A percentile compares a stretch with the other conserved stretches of the same genome.
Evolutionary conservation across 2,329 filamentous ascomycete genomes (phyloP).

Genomic region (Aspergillus persii): DNA sequence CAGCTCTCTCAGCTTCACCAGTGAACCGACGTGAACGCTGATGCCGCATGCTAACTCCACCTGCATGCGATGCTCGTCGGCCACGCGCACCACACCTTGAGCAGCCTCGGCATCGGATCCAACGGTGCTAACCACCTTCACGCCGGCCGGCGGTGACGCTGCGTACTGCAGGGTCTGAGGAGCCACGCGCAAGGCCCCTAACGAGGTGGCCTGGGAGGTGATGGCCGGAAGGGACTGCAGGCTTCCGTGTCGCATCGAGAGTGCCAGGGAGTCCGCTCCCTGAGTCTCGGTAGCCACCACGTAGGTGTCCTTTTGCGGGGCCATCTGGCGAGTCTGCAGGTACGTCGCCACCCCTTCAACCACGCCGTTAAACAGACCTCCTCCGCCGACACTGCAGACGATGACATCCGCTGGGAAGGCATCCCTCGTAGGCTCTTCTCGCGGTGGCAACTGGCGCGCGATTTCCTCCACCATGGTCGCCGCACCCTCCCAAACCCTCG

Average conservation of each 20-base stretch:
- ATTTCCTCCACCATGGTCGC: slow-evolving; percentile 38
- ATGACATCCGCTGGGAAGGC: slow-evolving; percentile 60
- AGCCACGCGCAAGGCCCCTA: slow-evolving; percentile 67
- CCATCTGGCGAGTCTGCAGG: slow-evolving; percentile 18
- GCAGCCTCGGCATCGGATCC: slow-evolving; percentile 74
- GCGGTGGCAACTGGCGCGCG: slow-evolving; percentile 30
- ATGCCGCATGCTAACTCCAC: slow-evolving; percentile 84
- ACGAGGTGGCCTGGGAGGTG: slow-evolving; percentile 67
- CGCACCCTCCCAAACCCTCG: slow-evolving; percentile 36
- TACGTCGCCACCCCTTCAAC: slow-evolving; percentile 57
- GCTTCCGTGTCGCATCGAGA: slow-evolving; percentile 52
- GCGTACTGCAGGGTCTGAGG: slow-evolving; percentile 63
- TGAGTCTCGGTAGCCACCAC: slow-evolving; percentile 71
- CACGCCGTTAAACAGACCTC: slow-evolving; percentile 72
- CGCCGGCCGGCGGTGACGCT: slow-evolving; percentile 34
- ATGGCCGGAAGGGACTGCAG: slow-evolving; percentile 65
- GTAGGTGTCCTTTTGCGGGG: slow-evolving; percentile 16
- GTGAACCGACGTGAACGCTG: slow-evolving; percentile 54
- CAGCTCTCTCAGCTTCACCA: slow-evolving; percentile 22
- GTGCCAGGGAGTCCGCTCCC: slow-evolving; percentile 67
- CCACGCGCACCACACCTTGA: slow-evolving; percentile 68
- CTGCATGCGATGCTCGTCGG: slow-evolving; percentile 73
- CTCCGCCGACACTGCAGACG: slow-evolving; percentile 76
- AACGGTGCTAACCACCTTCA: slow-evolving; percentile 57
- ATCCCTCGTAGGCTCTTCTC: slow-evolving; percentile 1